These are phyloP conservation scores for Sapria himalayana DNA, from an alignment of 345 rosid species.

Conservation along the genomic window DNA sequence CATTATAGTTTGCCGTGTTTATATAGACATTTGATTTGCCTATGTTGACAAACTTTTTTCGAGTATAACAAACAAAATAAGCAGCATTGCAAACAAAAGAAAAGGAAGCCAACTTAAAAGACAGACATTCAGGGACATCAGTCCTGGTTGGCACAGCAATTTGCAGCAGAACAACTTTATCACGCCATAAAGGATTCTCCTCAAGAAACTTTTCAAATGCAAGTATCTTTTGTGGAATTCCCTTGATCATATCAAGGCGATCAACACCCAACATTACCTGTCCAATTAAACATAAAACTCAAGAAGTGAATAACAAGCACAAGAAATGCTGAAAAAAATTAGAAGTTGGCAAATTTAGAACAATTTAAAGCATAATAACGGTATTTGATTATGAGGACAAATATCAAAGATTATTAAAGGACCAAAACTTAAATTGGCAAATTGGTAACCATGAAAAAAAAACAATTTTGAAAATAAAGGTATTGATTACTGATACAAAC, in stretches of 20 bases:
- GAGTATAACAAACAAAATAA: conserved; percentile 1
- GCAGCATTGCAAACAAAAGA: neutral
- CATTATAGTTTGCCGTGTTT: too few relatives aligned
- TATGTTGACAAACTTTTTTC: too few relatives aligned
- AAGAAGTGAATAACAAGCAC: neutral
- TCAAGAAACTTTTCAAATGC: conserved; percentile 98
- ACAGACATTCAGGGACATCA: conserved; percentile 95
- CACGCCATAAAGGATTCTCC: conserved; percentile 90
- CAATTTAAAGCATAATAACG: too few relatives aligned
- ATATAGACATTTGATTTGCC: too few relatives aligned
- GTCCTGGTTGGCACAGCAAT: conserved; percentile 99
- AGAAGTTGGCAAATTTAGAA: too few relatives aligned
- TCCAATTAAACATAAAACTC: conserved; percentile 1
- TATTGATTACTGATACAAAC: too few relatives aligned
- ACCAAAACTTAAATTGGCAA: too few relatives aligned
- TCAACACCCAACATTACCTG: conserved; percentile 99
- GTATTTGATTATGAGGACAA: too few relatives aligned
- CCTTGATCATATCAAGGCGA: conserved; percentile 98
- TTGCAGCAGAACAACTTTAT: conserved; percentile 87
- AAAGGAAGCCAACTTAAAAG: conserved; percentile 8
- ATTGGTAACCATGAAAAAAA: too few relatives aligned
- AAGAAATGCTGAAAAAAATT: neutral
- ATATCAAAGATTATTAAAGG: too few relatives aligned
- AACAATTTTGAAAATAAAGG: too few relatives aligned
- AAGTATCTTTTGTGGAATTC: conserved; percentile 95